Evolutionary conservation across 2,329 filamentous ascomycete species (phyloP), one percentile per base, ranked within the genome.

Genomic region (Diaporthe vexans): DNA sequence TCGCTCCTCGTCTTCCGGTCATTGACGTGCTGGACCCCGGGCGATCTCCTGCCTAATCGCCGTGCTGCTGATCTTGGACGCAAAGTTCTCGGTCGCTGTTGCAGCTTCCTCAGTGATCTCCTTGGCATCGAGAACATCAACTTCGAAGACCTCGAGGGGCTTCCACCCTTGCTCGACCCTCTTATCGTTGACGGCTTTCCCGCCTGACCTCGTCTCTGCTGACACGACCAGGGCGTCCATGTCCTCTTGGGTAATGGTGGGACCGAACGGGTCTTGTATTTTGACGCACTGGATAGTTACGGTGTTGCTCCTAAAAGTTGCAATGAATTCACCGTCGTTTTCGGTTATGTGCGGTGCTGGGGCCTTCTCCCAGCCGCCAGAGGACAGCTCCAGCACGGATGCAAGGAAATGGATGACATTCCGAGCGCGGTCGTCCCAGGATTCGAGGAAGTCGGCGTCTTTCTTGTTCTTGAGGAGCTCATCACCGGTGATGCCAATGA

Each of bases 31-130:
- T 15, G 72, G 46, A 56, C 81, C 80, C 73, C 83, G 80, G 0
- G 87, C 86, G 73, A 83, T 85, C 74, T 85, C 85, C 79, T 86
- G 84, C 71, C 93, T 87, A 78, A 98, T 97, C 74, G 93, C 93
- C 0, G 95, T 97, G 84, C 95, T 98, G 86, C 95, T 97, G 78
- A 98, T 94, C 85, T 98, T 98, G 76, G 90, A 89, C 35, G 92
- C 90, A 83, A 97, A 98, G 77, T 89, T 88, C 73, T 91, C 89
- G 17, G 81, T 85, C 77, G 83, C 85, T n/a, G 78, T 82, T 52
- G 78, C 81, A 56, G 78, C 79, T 2, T 86, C 79, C 1, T 86
- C 84, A n/a, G 86, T 83, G 57, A 87, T 85, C 70, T 91, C 90
- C 52, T 89, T 87, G 3, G 91, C 89, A 82, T 96, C 93, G 21